Percentiles rank a stretch among this genome's conserved stretches.
Conservation (phyloP, 2,329 filamentous ascomycete species). For the Alternaria sp. region DNA sequence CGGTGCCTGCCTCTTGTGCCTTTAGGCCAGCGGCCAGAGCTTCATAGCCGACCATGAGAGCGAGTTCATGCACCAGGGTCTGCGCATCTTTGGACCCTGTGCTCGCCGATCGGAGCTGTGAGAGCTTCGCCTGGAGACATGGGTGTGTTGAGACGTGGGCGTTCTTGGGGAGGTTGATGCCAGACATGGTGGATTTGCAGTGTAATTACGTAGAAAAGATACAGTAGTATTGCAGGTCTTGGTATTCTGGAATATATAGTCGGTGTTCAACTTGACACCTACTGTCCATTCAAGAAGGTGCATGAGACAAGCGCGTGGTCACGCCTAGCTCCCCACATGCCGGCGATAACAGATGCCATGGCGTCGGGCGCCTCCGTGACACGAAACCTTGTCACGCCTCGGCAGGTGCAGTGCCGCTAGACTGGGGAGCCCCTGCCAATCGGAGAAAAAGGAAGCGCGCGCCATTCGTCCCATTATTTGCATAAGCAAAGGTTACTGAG, state of each 20-base stretch:
- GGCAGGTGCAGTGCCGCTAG: background rate
- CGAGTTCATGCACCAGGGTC: conserved; percentile 82
- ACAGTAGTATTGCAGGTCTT: background rate
- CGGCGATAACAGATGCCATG: conserved; percentile 14
- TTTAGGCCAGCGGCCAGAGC: conserved; percentile 72
- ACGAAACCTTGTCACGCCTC: conserved; percentile 1
- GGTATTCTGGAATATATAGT: background rate
- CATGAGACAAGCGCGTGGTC: conserved; percentile 11
- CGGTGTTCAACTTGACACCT: background rate
- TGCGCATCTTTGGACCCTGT: conserved; percentile 79
- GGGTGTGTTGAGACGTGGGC: conserved; percentile 84
- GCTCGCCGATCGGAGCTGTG: conserved; percentile 78
- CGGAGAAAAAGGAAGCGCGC: conserved; percentile 4
- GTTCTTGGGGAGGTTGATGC: conserved; percentile 57
- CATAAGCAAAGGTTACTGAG: background rate
- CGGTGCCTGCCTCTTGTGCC: conserved; percentile 65
- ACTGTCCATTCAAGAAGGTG: conserved; percentile 12
- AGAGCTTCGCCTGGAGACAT: conserved; percentile 85
- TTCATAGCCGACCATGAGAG: conserved; percentile 81
- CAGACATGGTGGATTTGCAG: conserved; percentile 29
- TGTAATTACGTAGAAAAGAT: background rate
- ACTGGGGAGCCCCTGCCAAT: conserved; percentile 10
- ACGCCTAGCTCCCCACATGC: background rate
- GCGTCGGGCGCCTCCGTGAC: conserved; percentile 15
- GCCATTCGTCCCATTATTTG: background rate